phyloP scores from a whole-genome alignment of 1,139 yeast species.

The Nadsonia starkeyi-henricii region DNA sequence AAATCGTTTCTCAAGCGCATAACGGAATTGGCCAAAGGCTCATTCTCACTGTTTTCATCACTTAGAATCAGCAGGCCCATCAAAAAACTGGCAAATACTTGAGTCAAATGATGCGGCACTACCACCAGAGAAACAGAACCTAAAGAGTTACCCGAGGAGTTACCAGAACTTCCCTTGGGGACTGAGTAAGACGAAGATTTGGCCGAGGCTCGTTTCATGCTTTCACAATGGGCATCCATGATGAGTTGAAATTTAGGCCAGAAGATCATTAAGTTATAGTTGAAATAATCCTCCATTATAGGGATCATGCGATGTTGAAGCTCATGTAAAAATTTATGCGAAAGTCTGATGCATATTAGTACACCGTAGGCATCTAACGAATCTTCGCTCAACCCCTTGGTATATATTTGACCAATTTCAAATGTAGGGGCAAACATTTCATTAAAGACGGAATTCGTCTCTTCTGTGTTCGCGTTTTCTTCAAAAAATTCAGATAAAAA shows the following conservation, averaged over 20 bases:
- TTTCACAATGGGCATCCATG: constrained; percentile 65
- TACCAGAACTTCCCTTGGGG: constrained; percentile 14
- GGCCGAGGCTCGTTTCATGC: constrained; percentile 34
- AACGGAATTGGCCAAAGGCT: constrained; percentile 62
- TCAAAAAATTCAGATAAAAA: constrained; percentile 63
- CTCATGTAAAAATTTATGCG: constrained; percentile 49
- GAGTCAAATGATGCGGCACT: constrained; percentile 57
- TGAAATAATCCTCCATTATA: constrained; percentile 58
- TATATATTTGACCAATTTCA: constrained; percentile 37
- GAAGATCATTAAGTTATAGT: constrained; percentile 44
- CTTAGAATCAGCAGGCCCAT: constrained; percentile 53
- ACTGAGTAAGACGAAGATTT: constrained; percentile 16
- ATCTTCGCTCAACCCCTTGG: constrained; percentile 33
- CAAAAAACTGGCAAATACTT: constrained; percentile 65
- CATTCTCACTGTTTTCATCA: constrained; percentile 27
- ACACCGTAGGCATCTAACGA: constrained; percentile 69
- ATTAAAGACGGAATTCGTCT: constrained; percentile 30
- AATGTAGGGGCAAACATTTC: constrained; percentile 37
- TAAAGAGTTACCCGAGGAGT: constrained; percentile 17
- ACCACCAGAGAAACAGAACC: constrained; percentile 23
- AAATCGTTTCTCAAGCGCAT: constrained; percentile 61
- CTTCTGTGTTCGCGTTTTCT: constrained; percentile 20
- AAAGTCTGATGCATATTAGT: constrained; percentile 58
- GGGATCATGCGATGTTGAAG: constrained; percentile 57
- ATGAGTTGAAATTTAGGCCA: constrained; percentile 82